Evolutionary conservation across 2,329 filamentous ascomycete genomes (phyloP), one percentile per base, ranked within the genome.

Genomic region (Didymella sp.): DNA sequence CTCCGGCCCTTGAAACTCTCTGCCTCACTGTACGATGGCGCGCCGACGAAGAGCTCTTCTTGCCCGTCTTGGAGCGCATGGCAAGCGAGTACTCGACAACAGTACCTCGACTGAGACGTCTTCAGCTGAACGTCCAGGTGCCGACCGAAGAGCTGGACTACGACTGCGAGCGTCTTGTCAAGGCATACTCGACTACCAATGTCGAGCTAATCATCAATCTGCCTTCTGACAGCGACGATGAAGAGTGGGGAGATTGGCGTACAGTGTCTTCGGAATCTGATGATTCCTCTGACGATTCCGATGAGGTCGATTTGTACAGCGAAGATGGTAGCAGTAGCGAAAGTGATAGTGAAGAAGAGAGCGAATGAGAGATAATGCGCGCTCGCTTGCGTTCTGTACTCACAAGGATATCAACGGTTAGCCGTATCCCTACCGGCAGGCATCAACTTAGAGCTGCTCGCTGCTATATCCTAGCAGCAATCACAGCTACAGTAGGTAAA

Each of bases 291-390:
- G 50, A 62, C 24, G 59, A 62, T 3, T 68, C 65, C 3, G 59
- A 63, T 42, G 63, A 66, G 15, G 55, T 63, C 17, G 52, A 63
- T 24, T 31, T 66, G 30, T 66, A 64, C 19, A 57, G 61, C 13
- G 37, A 42, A 17, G 33, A 37, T 25, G 21, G 19, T 8, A n/a
- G 12, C n/a, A 25, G 42, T n/a, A 37, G 40, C 7, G 47, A 56
- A 13, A 44, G 7, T 12, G 12, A 45, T 12, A 37, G 33, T n/a
- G 33, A 9, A 37, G n/a, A 9, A 17, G 31, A 8, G 28, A 13
- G 5, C 25, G 9, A 27, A 5, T 27, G 9, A 9, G 25, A 27
- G 25, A 9, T 27, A 27, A n/a, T n/a, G n/a, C n/a, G n/a, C n/a
- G n/a, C n/a, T n/a, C n/a, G n/a, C n/a, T n/a, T n/a, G n/a, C n/a